Percentiles rank a stretch among this genome's conserved stretches.
phyloP scores from a whole-genome alignment of 1,139 yeast species.

The Saccharomyces hybrid region DNA sequence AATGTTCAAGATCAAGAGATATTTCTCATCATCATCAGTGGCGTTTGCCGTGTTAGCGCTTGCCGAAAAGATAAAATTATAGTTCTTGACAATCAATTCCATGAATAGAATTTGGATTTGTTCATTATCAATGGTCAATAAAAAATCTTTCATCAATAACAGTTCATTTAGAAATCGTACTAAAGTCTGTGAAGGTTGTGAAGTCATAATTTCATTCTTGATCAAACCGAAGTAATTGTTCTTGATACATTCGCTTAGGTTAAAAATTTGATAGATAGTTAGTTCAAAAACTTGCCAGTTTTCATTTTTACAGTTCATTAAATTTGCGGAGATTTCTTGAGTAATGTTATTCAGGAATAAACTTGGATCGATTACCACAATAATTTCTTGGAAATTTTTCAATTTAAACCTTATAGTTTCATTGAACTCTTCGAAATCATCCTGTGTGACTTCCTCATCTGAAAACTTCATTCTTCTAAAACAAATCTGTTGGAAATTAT shows the following conservation, averaged over 20 bases:
- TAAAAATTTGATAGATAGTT: conserved; percentile 73
- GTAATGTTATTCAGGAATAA: conserved; percentile 67
- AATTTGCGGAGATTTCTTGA: conserved; percentile 53
- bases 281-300: conserved; percentile 82
- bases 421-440: conserved; percentile 62
- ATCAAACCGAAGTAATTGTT: conserved; percentile 64
- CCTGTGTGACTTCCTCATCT: conserved; percentile 63
- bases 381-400: conserved; percentile 74
- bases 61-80: conserved; percentile 43
- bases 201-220: conserved; percentile 50
- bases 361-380: conserved; percentile 67
- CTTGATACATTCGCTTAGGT: conserved; percentile 71
- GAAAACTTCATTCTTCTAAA: conserved; percentile 76
- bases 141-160: conserved; percentile 33
- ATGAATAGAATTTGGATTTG: conserved; percentile 72
- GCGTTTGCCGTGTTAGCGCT: conserved; percentile 19
- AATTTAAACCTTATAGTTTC: conserved; percentile 65
- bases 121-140: conserved; percentile 55
- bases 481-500: conserved; percentile 57
- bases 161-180: conserved; percentile 48
- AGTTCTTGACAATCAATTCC: conserved; percentile 78
- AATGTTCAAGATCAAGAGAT: conserved; percentile 60
- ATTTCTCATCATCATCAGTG: conserved; percentile 41
- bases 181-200: conserved; percentile 54
- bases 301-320: conserved; percentile 18